A percentile compares a stretch with the other conserved stretches of the same genome.
These are phyloP conservation scores for Taphrina communis DNA, from an alignment of 1,139 yeast species.

Conservation along the genomic window DNA sequence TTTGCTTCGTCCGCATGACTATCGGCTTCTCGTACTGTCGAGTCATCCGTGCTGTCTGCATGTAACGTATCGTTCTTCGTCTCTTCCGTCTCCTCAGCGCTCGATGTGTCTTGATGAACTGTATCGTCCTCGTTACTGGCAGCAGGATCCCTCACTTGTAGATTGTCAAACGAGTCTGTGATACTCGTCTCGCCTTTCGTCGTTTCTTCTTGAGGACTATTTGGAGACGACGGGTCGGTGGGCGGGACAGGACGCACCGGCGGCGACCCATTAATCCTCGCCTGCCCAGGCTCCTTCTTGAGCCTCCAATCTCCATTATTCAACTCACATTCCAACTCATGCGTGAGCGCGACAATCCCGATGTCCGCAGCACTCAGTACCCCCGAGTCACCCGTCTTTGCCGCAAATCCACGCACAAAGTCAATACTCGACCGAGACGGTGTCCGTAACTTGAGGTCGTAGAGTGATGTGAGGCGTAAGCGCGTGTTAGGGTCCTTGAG, in stretches of 20 bases:
- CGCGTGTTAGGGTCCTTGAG: constrained; percentile 80
- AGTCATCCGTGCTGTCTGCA: no score
- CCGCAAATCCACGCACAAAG: constrained; percentile 76
- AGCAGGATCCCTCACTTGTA: no score
- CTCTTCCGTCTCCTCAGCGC: no score
- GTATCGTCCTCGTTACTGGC: no score
- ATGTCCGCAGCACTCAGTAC: constrained; percentile 91
- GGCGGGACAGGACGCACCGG: constrained; percentile 45
- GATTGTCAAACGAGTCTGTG: no score
- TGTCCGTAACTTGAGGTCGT: constrained; percentile 60
- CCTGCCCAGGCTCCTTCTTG: constrained; percentile 75
- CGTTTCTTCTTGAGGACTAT: neutral
- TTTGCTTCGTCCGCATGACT: no score
- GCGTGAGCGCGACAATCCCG: constrained; percentile 87
- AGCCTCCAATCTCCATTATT: constrained; percentile 72
- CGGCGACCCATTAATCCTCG: constrained; percentile 48
- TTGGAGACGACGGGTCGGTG: no score
- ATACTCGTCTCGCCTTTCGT: no score
- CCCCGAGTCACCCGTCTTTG: constrained; percentile 85
- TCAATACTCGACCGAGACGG: constrained; percentile 63
- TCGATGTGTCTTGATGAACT: no score
- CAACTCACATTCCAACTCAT: constrained; percentile 77
- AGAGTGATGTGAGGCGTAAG: constrained; percentile 27
- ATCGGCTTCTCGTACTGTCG: no score
- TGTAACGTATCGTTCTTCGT: no score